Evolutionary conservation across 306 rosid genomes (phyloP), one percentile per base, ranked within the genome.

Genomic region (Ammopiptanthus mongolicus): DNA sequence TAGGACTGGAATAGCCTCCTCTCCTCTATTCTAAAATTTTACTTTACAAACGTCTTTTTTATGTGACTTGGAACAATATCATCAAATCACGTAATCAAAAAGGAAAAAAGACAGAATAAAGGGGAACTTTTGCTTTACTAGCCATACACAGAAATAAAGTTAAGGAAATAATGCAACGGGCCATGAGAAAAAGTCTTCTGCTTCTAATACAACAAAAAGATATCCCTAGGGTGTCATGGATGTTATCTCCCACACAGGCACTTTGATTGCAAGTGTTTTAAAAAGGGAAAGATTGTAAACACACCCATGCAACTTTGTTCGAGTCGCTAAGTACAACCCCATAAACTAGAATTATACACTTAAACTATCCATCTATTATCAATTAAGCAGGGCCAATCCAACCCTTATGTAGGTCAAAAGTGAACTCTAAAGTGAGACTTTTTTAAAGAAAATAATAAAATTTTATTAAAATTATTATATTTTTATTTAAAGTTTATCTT

Each of bases 21-120:
- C 9, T 36, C 10, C 31, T 25, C 3, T 63, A 8, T 17, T 58
- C n/a, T 8, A 0, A 46, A 47, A 8, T 34, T 68, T 15, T 18
- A 52, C 34, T 19, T 69, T 34, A 0, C 22, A 37, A 78, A 53
- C 18, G 23, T 6, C 15, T 57, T 48, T n/a, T 65, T 75, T 66
- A 36, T 13, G 55, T 73, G 69, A 65, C 72, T 69, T 78, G 87
- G 80, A 78, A 76, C 85, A 63, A 76, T 55, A 73, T 83, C 82
- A 58, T 57, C 17, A 56, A 57, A 9, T 51, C 12, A 37, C 10
- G 6, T 21, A 53, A 1, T 15, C 5, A 29, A 25, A 6, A 31
- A 46, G 9, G 12, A 2, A 8, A 8, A 47, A 33, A 13, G 37
- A 11, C 10, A 44, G 23, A 11, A 29, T 33, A 47, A 74, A 74